Percentiles rank a stretch among this genome's conserved stretches.
phyloP scores from a whole-genome alignment of 768 basidiomycete genomes.

The Dentipellis fragilis region DNA sequence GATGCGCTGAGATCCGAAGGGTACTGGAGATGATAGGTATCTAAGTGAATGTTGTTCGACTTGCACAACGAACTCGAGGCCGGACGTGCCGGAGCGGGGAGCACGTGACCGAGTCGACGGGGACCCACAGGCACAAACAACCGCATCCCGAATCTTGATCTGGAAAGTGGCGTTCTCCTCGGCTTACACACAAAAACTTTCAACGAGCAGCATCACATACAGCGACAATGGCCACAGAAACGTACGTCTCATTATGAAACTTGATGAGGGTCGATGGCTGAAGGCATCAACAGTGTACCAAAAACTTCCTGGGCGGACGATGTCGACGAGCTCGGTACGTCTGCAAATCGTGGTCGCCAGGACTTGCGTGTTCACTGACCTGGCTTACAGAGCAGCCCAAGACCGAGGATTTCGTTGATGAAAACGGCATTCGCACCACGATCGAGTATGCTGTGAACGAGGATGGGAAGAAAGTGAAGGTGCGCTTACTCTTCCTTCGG shows the following conservation, averaged over 20 bases:
- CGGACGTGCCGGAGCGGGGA: too few species aligned
- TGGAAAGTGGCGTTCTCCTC: background rate
- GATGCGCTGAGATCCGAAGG: too few species aligned
- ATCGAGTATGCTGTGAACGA: conserved; percentile 82
- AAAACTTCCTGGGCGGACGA: conserved; percentile 32
- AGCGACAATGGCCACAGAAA: background rate
- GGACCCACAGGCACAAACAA: conserved; percentile 1
- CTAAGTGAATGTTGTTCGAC: too few species aligned
- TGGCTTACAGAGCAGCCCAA: conserved; percentile 35
- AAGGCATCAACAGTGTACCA: conserved; percentile 17
- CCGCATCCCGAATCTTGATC: background rate
- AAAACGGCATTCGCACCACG: conserved; percentile 80
- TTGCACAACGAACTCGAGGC: too few species aligned
- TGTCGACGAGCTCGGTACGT: conserved; percentile 24
- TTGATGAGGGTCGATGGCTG: background rate
- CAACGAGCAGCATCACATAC: background rate
- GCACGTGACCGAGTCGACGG: too few species aligned
- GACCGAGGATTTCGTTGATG: conserved; percentile 66
- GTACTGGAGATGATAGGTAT: too few species aligned
- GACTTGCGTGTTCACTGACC: background rate
- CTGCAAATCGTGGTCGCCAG: background rate
- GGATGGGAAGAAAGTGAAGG: conserved; percentile 92
- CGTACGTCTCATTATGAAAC: background rate
- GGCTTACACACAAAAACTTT: background rate
- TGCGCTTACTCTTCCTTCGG: conserved; percentile 21